phyloP scores from a whole-genome alignment of 1,284 basidiomycete genomes.

The Sutorius eximius region DNA sequence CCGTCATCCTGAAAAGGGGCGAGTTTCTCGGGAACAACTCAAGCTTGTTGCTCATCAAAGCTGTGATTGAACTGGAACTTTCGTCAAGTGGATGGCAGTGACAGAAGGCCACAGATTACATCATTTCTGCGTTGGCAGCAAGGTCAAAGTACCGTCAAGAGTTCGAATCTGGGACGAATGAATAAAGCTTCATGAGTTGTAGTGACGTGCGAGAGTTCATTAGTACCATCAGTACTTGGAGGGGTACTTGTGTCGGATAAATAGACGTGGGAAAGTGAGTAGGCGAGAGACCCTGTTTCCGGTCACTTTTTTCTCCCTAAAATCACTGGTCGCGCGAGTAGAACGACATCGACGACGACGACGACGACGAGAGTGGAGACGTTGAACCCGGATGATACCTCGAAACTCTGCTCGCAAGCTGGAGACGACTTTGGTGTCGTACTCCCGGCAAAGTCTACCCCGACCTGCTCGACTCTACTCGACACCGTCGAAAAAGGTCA shows the following conservation, averaged over 20 bases:
- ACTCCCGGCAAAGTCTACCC: conserved; percentile 62
- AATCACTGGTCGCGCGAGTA: conserved; percentile 17
- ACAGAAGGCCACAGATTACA: too few species aligned
- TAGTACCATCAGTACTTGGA: not conserved
- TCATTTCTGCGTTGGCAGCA: too few species aligned
- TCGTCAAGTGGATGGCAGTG: too few species aligned
- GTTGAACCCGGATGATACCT: conserved; percentile 41
- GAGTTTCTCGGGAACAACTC: too few species aligned
- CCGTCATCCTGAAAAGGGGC: too few species aligned
- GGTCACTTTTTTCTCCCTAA: conserved; percentile 5
- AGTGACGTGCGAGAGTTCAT: too few species aligned
- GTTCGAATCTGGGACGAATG: too few species aligned
- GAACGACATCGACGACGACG: conserved; percentile 11
- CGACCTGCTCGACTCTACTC: conserved; percentile 68
- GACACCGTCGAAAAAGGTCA: conserved; percentile 52
- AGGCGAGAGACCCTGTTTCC: not conserved
- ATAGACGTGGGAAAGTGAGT: conserved; percentile 16
- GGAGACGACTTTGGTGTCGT: conserved; percentile 65
- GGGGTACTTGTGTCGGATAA: too few species aligned
- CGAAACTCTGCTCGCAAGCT: conserved; percentile 44
- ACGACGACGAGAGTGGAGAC: conserved; percentile 6
- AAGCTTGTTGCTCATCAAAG: too few species aligned
- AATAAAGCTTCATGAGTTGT: too few species aligned
- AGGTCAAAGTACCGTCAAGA: too few species aligned
- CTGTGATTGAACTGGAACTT: too few species aligned